Conservation (phyloP, 2,329 filamentous ascomycete species). For the Triangularia verruculosa region DNA sequence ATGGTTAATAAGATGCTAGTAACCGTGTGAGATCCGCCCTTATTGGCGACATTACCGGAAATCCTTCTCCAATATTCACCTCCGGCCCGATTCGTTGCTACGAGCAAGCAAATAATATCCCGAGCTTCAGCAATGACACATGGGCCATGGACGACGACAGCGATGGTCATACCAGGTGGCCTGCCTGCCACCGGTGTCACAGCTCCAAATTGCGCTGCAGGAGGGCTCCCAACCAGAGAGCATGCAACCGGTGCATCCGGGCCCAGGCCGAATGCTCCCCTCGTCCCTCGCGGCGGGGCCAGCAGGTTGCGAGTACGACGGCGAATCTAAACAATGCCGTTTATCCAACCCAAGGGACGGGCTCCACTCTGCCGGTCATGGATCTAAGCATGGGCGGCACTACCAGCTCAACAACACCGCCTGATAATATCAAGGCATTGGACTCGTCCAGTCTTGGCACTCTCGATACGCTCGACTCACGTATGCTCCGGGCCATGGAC, state of each 20-base stretch:
- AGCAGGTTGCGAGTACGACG: not conserved
- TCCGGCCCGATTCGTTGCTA: not conserved
- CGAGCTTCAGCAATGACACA: not conserved
- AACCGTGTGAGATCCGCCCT: not conserved
- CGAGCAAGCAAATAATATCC: not conserved
- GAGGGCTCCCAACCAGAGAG: not conserved
- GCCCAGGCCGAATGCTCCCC: not conserved
- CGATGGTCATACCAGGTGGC: not conserved
- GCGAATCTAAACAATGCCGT: not conserved
- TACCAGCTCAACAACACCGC: not conserved
- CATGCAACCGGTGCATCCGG: not conserved
- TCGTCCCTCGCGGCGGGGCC: not conserved
- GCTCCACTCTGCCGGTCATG: not conserved
- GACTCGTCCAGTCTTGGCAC: not conserved
- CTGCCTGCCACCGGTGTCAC: not conserved
- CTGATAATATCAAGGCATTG: not conserved
- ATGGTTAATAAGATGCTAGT: not conserved
- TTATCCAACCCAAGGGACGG: not conserved
- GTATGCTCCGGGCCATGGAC: not conserved
- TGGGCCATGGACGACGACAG: not conserved
- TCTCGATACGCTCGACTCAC: not conserved
- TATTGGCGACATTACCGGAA: not conserved
- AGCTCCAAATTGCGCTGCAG: not conserved
- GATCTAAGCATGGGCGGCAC: not conserved
- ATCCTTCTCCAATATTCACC: not conserved